Evolutionary conservation across 2,329 filamentous ascomycete genomes (phyloP).

Genomic region (Cytospora mali): DNA sequence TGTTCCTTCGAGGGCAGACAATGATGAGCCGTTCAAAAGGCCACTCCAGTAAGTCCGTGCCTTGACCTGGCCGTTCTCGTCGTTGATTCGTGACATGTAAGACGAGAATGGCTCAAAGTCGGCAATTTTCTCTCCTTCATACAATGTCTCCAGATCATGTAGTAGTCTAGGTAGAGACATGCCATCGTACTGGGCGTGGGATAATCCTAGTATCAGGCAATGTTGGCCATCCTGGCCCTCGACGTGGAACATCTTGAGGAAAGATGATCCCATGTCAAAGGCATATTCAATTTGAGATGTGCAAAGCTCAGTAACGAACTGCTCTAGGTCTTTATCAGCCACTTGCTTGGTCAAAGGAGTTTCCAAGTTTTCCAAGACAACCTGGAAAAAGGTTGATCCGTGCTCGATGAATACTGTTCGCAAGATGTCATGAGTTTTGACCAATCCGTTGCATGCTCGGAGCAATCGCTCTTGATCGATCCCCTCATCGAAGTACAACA

Average conservation of each 20-base stretch:
- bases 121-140: conserved; percentile 35
- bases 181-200: conserved; percentile 52
- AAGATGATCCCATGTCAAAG: conserved; percentile 43
- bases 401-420: conserved; percentile 43
- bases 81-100: conserved; percentile 38
- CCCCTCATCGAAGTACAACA: conserved; percentile 37
- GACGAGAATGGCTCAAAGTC: conserved; percentile 41
- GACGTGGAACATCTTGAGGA: conserved; percentile 36
- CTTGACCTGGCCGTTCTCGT: conserved; percentile 35
- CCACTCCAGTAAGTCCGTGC: conserved; percentile 45
- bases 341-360: conserved; percentile 34
- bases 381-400: conserved; percentile 38
- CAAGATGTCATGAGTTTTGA: conserved; percentile 41
- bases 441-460: conserved; percentile 35
- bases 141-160: conserved; percentile 43
- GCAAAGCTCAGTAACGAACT: conserved; percentile 38
- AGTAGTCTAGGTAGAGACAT: conserved; percentile 47
- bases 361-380: conserved; percentile 40
- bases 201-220: conserved; percentile 45
- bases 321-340: conserved; percentile 37
- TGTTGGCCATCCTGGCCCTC: conserved; percentile 32
- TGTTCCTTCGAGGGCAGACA: conserved; percentile 38
- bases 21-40: conserved; percentile 40
- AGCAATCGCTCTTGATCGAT: conserved; percentile 36
- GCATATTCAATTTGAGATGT: conserved; percentile 39